Percentiles rank a stretch among this genome's conserved stretches.
These are phyloP conservation scores for Cryphonectria japonica DNA, from an alignment of 2,329 filamentous ascomycete species.

Conservation along the genomic window DNA sequence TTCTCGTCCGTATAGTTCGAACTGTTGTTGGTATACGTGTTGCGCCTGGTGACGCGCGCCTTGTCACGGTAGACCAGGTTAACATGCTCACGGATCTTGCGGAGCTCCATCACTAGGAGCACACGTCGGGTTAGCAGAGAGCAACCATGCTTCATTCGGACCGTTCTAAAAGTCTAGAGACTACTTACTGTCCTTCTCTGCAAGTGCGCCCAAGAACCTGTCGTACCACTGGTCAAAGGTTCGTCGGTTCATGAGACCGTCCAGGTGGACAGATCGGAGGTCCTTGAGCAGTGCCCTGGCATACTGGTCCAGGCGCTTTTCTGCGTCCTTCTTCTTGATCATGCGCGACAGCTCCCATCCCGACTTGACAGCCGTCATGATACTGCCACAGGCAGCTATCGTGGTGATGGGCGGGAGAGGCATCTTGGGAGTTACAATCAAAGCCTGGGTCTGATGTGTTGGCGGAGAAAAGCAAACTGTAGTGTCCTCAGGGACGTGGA, in stretches of 20 bases:
- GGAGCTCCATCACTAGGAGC: conserved; percentile 22
- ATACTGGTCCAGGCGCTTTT: conserved; percentile 29
- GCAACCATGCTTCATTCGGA: neutral
- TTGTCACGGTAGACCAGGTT: conserved; percentile 25
- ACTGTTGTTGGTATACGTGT: conserved; percentile 22
- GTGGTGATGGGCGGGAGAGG: conserved; percentile 34
- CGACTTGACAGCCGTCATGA: conserved; percentile 38
- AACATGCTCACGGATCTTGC: conserved; percentile 27
- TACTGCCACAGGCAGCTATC: conserved; percentile 36
- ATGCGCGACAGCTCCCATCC: conserved; percentile 38
- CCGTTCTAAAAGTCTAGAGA: no score
- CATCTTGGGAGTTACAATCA: conserved; percentile 28
- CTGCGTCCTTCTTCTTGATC: conserved; percentile 35
- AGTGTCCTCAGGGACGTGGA: neutral
- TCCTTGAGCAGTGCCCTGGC: conserved; percentile 26
- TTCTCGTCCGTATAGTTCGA: conserved; percentile 20
- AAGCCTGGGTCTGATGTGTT: neutral
- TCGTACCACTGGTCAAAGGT: conserved; percentile 37
- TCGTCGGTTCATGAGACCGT: conserved; percentile 32
- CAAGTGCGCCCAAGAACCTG: conserved; percentile 35
- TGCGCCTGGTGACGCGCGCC: conserved; percentile 21
- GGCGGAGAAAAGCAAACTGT: neutral
- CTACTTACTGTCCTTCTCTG: conserved; percentile 36
- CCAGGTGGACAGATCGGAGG: conserved; percentile 27
- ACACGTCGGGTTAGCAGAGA: neutral